These are phyloP conservation scores for Termitomyces sp. DNA, from an alignment of 768 basidiomycete genomes.

Conservation along the genomic window DNA sequence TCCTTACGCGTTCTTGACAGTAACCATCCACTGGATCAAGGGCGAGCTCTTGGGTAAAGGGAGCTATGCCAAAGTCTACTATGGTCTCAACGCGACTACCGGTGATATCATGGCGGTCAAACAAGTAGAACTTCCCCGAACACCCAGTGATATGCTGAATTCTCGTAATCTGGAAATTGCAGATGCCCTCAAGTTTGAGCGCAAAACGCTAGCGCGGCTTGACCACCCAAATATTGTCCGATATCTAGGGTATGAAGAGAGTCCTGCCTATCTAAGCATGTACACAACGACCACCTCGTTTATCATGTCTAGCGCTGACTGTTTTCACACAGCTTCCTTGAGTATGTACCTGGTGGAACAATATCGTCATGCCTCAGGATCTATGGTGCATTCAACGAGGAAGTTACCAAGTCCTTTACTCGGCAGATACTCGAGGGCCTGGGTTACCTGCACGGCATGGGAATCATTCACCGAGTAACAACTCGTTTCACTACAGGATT, in stretches of 20 bases:
- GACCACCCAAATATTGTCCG: constrained; percentile 91
- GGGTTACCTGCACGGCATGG: constrained; percentile 78
- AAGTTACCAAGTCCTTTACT: constrained; percentile 82
- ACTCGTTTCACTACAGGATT: background rate
- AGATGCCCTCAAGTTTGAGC: constrained; percentile 81
- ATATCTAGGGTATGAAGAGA: constrained; percentile 86
- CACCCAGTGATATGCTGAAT: constrained; percentile 63
- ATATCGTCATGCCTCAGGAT: constrained; percentile 73
- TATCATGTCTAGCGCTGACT: background rate
- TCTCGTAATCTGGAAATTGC: constrained; percentile 62
- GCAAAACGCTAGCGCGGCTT: constrained; percentile 78
- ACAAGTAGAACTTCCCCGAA: constrained; percentile 84
- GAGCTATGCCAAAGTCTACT: constrained; percentile 90
- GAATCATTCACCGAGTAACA: constrained; percentile 78
- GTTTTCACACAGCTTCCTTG: constrained; percentile 63
- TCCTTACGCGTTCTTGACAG: constrained; percentile 18
- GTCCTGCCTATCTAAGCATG: constrained; percentile 72
- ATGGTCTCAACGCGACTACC: constrained; percentile 83
- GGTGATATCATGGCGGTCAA: constrained; percentile 96
- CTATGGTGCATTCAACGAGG: constrained; percentile 78
- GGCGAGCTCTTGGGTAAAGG: constrained; percentile 92
- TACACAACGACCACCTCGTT: constrained; percentile 28
- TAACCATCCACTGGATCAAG: constrained; percentile 87
- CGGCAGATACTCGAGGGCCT: constrained; percentile 82
- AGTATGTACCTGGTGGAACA: constrained; percentile 95